Evolutionary conservation across 2,329 filamentous ascomycete species (phyloP).

Genomic region (Hymenoscyphus fructigenus): DNA sequence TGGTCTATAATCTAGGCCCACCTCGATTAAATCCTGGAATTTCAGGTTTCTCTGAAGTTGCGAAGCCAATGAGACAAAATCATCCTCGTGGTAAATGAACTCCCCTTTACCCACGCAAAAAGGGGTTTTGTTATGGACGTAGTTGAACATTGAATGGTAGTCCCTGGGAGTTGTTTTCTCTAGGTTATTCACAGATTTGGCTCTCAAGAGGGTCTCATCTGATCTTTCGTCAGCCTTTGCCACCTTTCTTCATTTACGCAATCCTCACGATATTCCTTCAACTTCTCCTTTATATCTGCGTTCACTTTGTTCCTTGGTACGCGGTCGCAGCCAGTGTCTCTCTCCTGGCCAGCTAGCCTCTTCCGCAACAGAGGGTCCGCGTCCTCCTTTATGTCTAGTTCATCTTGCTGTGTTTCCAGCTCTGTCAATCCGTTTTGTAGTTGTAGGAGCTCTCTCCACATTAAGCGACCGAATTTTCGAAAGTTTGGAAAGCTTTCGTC

Average conservation of each 20-base stretch:
- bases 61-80: slow-evolving; percentile 9
- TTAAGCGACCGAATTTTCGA: slow-evolving; percentile 17
- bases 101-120: slow-evolving; percentile 7
- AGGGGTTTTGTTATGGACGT: slow-evolving; percentile 1
- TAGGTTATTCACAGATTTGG: background rate
- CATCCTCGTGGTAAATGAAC: slow-evolving; percentile 13
- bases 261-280: slow-evolving; percentile 10
- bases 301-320: background rate
- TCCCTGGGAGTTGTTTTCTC: slow-evolving; percentile 5
- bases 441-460: slow-evolving; percentile 18
- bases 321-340: background rate
- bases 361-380: background rate
- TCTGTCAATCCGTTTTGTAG: slow-evolving; percentile 15
- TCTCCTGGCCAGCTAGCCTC: slow-evolving; percentile 9
- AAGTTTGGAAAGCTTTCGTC: slow-evolving; percentile 16
- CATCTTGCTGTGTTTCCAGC: slow-evolving; percentile 16
- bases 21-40: slow-evolving; percentile 5
- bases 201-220: background rate
- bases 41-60: background rate
- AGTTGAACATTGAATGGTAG: slow-evolving; percentile 2
- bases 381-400: slow-evolving; percentile 17
- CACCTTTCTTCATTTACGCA: background rate
- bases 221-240: background rate
- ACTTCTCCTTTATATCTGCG: slow-evolving; percentile 8
- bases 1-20: background rate